These are phyloP conservation scores for Myxozyma neotropica DNA, from an alignment of 805 yeast species.

Conservation along the genomic window DNA sequence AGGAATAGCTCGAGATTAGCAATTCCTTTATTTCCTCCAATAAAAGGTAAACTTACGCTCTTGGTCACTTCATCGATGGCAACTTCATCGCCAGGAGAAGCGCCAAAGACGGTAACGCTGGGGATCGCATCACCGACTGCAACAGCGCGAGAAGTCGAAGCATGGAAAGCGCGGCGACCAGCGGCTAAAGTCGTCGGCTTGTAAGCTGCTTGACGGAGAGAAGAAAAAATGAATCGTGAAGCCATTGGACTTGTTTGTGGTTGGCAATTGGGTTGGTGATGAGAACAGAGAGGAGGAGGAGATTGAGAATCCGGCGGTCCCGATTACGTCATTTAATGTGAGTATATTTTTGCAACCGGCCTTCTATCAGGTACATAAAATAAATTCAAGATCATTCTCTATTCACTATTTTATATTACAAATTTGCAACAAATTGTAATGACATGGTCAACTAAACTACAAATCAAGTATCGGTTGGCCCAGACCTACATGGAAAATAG, in stretches of 20 bases:
- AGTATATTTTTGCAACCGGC: too few species aligned
- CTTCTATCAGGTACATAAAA: neutral
- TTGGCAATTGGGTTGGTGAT: neutral
- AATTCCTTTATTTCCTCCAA: slow-evolving; percentile 22
- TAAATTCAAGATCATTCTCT: neutral
- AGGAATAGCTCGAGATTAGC: too few species aligned
- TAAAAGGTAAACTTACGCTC: slow-evolving; percentile 4
- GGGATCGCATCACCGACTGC: slow-evolving; percentile 67
- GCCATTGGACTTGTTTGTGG: neutral
- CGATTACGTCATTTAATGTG: too few species aligned
- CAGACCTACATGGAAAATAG: too few species aligned
- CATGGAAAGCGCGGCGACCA: slow-evolving; percentile 36
- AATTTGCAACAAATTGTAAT: neutral
- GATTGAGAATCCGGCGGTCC: too few species aligned
- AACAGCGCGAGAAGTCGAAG: slow-evolving; percentile 40
- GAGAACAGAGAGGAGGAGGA: neutral
- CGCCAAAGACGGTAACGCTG: slow-evolving; percentile 54
- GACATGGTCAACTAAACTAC: too few species aligned
- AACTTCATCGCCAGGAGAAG: slow-evolving; percentile 65
- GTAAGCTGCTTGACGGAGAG: neutral
- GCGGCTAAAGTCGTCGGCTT: neutral
- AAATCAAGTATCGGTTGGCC: too few species aligned
- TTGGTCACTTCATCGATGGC: slow-evolving; percentile 50
- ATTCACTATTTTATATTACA: too few species aligned
- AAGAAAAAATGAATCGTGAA: neutral